Conservation (phyloP, 2,329 filamentous ascomycete genomes). For the Aureobasidium sp. region DNA sequence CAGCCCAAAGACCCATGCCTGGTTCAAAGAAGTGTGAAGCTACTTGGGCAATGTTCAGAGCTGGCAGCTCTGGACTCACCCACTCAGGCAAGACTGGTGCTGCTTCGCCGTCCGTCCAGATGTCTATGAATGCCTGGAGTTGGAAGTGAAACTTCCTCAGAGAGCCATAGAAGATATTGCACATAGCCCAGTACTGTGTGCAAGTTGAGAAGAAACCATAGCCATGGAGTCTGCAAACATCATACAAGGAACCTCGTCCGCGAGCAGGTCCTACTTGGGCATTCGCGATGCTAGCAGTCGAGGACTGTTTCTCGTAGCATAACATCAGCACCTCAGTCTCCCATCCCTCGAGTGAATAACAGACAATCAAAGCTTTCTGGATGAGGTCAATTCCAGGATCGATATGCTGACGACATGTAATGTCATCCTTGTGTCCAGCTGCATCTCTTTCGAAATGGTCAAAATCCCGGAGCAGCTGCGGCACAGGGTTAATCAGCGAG, state of each 20-base stretch:
- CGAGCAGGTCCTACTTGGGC: background rate
- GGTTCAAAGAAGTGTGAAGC: background rate
- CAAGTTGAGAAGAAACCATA: background rate
- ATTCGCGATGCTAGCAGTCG: background rate
- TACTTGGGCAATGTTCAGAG: background rate
- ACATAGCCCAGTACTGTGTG: slow-evolving; percentile 7
- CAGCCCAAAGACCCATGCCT: background rate
- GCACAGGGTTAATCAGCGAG: background rate
- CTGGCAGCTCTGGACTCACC: background rate
- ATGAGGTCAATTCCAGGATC: background rate
- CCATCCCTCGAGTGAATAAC: background rate
- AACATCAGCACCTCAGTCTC: background rate
- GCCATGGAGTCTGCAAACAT: background rate
- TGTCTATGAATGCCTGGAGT: background rate
- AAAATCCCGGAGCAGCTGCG: background rate
- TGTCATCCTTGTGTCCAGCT: too few species aligned
- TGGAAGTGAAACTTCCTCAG: background rate
- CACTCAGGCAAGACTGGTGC: background rate
- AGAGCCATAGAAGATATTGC: background rate
- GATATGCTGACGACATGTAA: background rate
- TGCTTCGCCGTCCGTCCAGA: background rate
- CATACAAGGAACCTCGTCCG: background rate
- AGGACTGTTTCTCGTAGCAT: background rate
- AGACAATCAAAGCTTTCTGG: background rate
- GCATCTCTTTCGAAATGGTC: background rate